Evolutionary conservation across 2,329 filamentous ascomycete species (phyloP), one percentile per base, ranked within the genome.

Genomic region (Aspergillus transmontanensis): DNA sequence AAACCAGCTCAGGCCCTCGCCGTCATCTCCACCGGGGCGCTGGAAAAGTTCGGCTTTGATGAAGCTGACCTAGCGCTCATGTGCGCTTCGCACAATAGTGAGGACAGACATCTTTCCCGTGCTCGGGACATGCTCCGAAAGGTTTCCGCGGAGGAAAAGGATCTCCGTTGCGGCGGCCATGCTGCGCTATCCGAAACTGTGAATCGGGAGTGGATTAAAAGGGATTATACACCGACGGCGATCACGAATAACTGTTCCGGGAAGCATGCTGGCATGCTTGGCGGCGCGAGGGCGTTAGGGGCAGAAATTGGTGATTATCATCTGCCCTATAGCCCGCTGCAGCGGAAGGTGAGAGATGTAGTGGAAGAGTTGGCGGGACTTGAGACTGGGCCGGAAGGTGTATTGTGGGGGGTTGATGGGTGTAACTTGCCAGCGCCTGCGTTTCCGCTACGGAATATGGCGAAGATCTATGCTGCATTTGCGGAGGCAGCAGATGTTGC

Each of bases 401-500:
- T 73, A 0, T 68, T 82, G 2, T 85, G 81, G 82, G 81, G 74
- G 0, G 68, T 80, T 16, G 81, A 84, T 60, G 80, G 82, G 0
- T 84, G 83, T 58, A 83, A 84, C 61, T 73, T 84, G 19, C 81
- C 82, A 0, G 78, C 82, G 0, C 83, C 82, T 0, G 82, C 80
- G 0, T 68, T 79, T 21, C 73, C 80, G 0, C 66, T 84, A n/a
- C 60, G 64, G 11, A 64, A 69, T 21, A 58, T 83, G 53, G 80
- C 73, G 0, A 64, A 64, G 12, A 73, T 78, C 14, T 83, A 75
- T 65, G 78, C 77, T 2, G 51, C 28, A 0, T 76, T 84, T 57
- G 81, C 81, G 0, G 63, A 66, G 0, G 79, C 79, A 0, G 74
- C 72, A 3, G 62, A 70, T 41, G 23, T 16, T 30, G 2, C 21